Base-by-base conservation (phyloP, 192 early-diverging fungal species). In the Coemansia sp. region DNA sequence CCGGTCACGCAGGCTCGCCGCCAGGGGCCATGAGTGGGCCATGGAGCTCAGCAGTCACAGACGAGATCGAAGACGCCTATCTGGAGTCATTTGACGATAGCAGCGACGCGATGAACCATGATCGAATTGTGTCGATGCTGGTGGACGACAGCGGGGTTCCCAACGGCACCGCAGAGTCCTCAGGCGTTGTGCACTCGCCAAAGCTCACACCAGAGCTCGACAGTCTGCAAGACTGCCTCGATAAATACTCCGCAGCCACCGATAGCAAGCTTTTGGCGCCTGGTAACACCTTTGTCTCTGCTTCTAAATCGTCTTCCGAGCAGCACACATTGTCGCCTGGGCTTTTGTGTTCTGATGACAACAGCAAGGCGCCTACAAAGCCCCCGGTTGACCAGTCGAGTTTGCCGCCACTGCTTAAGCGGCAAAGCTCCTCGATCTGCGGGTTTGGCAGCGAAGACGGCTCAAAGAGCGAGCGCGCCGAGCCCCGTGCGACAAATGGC, bases 21-120 rank as follows among this genome's bases (percentile, higher is more conserved):
- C 11, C 48, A 8, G 51, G 38, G 10, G 22, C 12, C 23, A 10
- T 10, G 22, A 54, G 58, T 32, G 55, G 60, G 16, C 53, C 58
- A 8, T 87, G 85, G 83, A 64, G 67, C 22, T 78, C 81, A 1
- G 70, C 77, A 16, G 70, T 80, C 1, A 69, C 85, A 2, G 89
- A 93, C 59, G 85, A 88, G 22, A 84, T 83, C 24, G 91, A 95
- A 49, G 91, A 95, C 47, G 88, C 87, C 4, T 95, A 93, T 60
- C 90, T 95, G 32, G 74, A 77, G 58, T 69, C 83, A 7, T 77
- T 80, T 1, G 84, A 87, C n/a, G 87, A 88, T 38, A 33, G 27
- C 32, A 32, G 54, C 38, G 56, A 46, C 42, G 25, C 59, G 28
- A 25, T 45, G 14, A 23, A 47, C 18, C 54, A 45, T 19, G 21